Percentiles rank a stretch among this genome's conserved stretches.
phyloP scores from a whole-genome alignment of 352 stramenopile species.

The Phytophthora fragariaefolia region DNA sequence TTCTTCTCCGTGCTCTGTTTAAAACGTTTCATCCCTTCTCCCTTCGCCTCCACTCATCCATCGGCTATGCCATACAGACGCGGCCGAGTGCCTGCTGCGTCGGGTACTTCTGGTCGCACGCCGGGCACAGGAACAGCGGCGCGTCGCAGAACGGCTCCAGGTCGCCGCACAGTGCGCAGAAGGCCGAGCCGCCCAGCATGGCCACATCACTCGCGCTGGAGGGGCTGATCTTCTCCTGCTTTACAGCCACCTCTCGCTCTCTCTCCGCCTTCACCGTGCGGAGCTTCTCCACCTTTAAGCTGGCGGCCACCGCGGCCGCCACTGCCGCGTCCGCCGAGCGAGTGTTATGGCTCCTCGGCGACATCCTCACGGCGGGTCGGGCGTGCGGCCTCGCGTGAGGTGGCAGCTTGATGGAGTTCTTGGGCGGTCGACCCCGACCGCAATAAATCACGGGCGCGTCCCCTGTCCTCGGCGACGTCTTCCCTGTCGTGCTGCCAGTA shows the following conservation, averaged over 20 bases:
- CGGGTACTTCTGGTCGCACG: slow-evolving; percentile 86
- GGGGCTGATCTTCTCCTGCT: slow-evolving; percentile 62
- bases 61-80: slow-evolving; percentile 56
- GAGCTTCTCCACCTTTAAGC: slow-evolving; percentile 24
- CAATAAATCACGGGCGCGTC: slow-evolving; percentile 46
- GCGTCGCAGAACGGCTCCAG: slow-evolving; percentile 46
- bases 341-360: slow-evolving; percentile 39
- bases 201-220: slow-evolving; percentile 71
- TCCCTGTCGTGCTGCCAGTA: slow-evolving; percentile 19
- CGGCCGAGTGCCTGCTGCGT: slow-evolving; percentile 78
- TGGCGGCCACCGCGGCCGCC: slow-evolving; percentile 14
- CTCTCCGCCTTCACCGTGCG: slow-evolving; percentile 20
- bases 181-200: slow-evolving; percentile 47
- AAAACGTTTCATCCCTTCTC: slow-evolving; percentile 16
- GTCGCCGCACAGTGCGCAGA: slow-evolving; percentile 79
- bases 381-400: background rate
- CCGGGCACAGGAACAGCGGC: slow-evolving; percentile 75
- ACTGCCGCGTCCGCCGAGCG: slow-evolving; percentile 22
- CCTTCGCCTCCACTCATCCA: slow-evolving; percentile 3
- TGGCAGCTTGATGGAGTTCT: slow-evolving; percentile 54
- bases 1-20: slow-evolving; percentile 17
- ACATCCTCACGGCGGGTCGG: slow-evolving; percentile 27
- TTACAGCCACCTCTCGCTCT: slow-evolving; percentile 16
- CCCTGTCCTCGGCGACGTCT: slow-evolving; percentile 25
- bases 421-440: slow-evolving; percentile 47